A percentile compares a stretch with the other conserved stretches of the same genome.
Evolutionary conservation across 2,329 filamentous ascomycete genomes (phyloP).

Genomic region (Cordyceps cicadae): DNA sequence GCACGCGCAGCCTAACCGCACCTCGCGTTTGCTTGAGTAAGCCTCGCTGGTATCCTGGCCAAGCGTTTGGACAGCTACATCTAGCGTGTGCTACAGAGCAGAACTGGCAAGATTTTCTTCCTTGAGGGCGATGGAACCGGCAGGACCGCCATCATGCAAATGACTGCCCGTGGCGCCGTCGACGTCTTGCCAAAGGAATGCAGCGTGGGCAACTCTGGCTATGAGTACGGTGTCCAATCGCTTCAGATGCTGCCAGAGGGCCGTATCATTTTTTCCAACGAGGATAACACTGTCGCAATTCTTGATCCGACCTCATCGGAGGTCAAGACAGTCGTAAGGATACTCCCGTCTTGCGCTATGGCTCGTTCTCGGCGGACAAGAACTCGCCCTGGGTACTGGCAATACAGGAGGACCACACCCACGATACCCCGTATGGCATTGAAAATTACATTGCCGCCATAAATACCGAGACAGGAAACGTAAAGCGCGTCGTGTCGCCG

Average conservation of each 20-base stretch:
- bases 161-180: slow-evolving; percentile 23
- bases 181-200: slow-evolving; percentile 36
- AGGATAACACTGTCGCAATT: slow-evolving; percentile 33
- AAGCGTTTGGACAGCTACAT: background rate
- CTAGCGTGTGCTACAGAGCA: slow-evolving; percentile 15
- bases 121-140: slow-evolving; percentile 32
- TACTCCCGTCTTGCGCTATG: slow-evolving; percentile 31
- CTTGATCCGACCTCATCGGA: slow-evolving; percentile 29
- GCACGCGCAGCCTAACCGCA: slow-evolving; percentile 24
- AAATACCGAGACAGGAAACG: slow-evolving; percentile 28
- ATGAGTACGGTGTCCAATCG: slow-evolving; percentile 45
- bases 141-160: slow-evolving; percentile 36
- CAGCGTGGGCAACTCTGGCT: slow-evolving; percentile 37
- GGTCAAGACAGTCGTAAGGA: slow-evolving; percentile 26
- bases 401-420: slow-evolving; percentile 39
- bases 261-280: slow-evolving; percentile 39
- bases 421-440: slow-evolving; percentile 20
- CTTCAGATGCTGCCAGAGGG: slow-evolving; percentile 32
- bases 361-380: slow-evolving; percentile 37
- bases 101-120: slow-evolving; percentile 28
- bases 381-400: slow-evolving; percentile 36
- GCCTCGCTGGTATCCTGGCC: background rate
- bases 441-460: slow-evolving; percentile 26
- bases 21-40: slow-evolving; percentile 31
- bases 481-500: slow-evolving; percentile 30